phyloP scores from a whole-genome alignment of 2,329 filamentous ascomycete genomes.

The Emericellopsis cladophorae region DNA sequence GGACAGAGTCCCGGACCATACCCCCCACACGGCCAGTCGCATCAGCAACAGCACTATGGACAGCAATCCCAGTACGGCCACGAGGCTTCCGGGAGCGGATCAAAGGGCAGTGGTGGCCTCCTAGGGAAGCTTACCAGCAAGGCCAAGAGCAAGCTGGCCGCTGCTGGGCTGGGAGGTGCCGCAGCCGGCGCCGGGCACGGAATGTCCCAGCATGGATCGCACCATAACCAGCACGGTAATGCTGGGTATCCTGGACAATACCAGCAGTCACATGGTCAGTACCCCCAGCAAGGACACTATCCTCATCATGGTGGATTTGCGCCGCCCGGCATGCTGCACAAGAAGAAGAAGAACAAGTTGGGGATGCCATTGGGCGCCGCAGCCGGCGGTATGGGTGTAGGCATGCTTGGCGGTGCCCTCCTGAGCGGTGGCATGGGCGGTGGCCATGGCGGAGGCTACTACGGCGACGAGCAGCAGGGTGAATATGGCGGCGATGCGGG shows the following conservation, averaged over 20 bases:
- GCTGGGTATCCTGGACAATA: neutral
- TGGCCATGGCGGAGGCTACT: neutral
- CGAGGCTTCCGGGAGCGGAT: neutral
- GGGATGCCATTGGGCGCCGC: conserved; percentile 1
- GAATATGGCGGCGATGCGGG: neutral
- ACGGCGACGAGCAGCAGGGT: neutral
- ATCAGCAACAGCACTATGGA: neutral
- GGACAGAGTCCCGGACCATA: neutral
- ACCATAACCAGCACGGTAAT: neutral
- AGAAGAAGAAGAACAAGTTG: conserved; percentile 2
- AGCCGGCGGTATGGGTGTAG: conserved; percentile 1
- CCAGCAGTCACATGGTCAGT: neutral
- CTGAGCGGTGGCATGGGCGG: neutral
- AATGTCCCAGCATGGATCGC: neutral
- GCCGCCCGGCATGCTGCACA: neutral
- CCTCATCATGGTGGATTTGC: neutral
- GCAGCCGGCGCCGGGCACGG: neutral
- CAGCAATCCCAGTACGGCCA: neutral
- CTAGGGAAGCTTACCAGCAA: conserved; percentile 1
- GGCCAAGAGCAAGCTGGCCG: conserved; percentile 1
- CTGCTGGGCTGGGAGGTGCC: neutral
- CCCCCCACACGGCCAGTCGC: neutral
- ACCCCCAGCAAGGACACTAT: neutral
- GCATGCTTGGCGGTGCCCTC: neutral
- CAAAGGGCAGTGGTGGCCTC: neutral